Percentiles rank a stretch among this genome's conserved stretches.
Conservation (phyloP, 768 basidiomycete species). For the Termitomyces sp. region DNA sequence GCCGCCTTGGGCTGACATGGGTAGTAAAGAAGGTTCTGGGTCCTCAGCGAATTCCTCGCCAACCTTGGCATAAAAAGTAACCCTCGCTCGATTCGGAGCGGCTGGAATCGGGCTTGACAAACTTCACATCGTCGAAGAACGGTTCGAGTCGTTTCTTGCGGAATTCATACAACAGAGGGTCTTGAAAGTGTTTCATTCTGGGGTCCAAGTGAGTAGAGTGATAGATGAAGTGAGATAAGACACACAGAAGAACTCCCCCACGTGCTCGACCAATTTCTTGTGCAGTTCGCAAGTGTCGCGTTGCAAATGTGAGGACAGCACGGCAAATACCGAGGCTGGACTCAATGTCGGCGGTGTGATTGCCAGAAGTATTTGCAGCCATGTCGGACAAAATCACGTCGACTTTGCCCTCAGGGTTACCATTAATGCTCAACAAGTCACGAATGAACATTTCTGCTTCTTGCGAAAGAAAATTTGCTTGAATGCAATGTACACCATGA, state of each 20-base stretch:
- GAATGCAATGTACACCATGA: conserved; percentile 66
- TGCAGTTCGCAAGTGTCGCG: conserved; percentile 45
- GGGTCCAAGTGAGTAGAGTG: not conserved
- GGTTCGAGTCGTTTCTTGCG: conserved; percentile 51
- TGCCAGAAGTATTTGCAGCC: conserved; percentile 82
- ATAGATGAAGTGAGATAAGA: not conserved
- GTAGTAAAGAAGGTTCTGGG: not conserved
- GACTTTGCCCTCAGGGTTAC: conserved; percentile 39
- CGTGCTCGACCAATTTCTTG: conserved; percentile 35
- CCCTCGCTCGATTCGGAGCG: conserved; percentile 76
- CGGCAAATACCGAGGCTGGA: conserved; percentile 69
- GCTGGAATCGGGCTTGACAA: conserved; percentile 80
- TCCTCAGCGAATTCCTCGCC: conserved; percentile 29
- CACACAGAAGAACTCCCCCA: conserved; percentile 60
- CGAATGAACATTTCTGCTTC: conserved; percentile 43
- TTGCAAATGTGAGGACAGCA: conserved; percentile 69
- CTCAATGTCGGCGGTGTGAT: conserved; percentile 59
- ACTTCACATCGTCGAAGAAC: conserved; percentile 62
- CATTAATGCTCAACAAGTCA: conserved; percentile 23
- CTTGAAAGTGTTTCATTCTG: conserved; percentile 84
- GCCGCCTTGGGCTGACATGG: not conserved
- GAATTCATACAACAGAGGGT: conserved; percentile 70
- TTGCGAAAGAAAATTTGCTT: conserved; percentile 73
- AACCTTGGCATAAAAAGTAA: conserved; percentile 85
- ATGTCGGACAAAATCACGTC: conserved; percentile 90